Conservation (phyloP, 202 grass and related monocot species). For the Musa balbisiana region DNA sequence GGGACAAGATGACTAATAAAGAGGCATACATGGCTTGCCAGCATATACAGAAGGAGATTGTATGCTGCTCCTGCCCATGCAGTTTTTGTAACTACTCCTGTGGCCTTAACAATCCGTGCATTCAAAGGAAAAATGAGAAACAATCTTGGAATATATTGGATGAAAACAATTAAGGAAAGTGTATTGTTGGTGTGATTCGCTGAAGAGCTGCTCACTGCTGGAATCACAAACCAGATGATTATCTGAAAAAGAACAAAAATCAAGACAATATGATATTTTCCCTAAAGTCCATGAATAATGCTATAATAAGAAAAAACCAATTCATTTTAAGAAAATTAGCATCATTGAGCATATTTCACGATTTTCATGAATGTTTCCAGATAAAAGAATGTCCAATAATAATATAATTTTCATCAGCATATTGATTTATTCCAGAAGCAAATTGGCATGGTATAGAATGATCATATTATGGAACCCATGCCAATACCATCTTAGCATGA, state of each 20-base stretch:
- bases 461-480: too few species aligned
- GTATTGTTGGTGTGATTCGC: slow-evolving; percentile 67
- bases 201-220: slow-evolving; percentile 41
- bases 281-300: too few species aligned
- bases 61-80: slow-evolving; percentile 79
- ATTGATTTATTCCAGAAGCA: too few species aligned
- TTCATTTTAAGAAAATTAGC: too few species aligned
- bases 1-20: background rate
- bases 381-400: too few species aligned
- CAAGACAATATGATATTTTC: background rate
- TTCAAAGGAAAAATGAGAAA: slow-evolving; percentile 62
- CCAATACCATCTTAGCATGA: too few species aligned
- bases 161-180: slow-evolving; percentile 61
- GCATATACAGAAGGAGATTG: slow-evolving; percentile 78
- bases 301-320: too few species aligned
- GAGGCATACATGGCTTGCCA: slow-evolving; percentile 65
- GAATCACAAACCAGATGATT: slow-evolving; percentile 68
- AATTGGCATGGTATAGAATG: too few species aligned
- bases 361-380: too few species aligned
- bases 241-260: slow-evolving; percentile 35
- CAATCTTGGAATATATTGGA: slow-evolving; percentile 73
- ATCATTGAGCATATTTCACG: too few species aligned
- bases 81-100: slow-evolving; percentile 65
- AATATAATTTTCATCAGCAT: too few species aligned
- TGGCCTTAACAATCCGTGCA: slow-evolving; percentile 64